A percentile compares a stretch with the other conserved stretches of the same genome.
Evolutionary conservation across 148 eudicot genomes (phyloP).

Genomic region (Nyssa sinensis): DNA sequence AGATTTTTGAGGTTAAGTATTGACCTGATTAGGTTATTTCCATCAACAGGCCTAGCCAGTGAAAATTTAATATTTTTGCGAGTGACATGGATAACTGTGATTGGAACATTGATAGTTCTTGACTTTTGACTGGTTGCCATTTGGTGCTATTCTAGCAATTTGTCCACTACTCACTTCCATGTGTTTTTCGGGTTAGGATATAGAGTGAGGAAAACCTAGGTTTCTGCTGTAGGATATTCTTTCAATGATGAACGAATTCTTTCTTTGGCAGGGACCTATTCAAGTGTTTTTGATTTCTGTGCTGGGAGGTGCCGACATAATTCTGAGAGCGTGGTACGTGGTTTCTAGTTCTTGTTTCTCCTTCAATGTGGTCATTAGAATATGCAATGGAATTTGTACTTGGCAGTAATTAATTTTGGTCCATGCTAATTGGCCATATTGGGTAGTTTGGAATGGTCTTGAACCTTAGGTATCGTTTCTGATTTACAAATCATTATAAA

Average conservation of each 20-base stretch:
- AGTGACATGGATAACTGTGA: neutral
- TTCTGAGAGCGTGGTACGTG: constrained; percentile 90
- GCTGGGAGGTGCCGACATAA: constrained; percentile 97
- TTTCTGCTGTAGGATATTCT: neutral
- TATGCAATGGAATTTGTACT: neutral
- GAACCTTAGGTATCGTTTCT: no score
- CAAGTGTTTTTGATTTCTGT: constrained; percentile 82
- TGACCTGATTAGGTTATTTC: neutral
- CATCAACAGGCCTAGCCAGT: constrained; percentile 1
- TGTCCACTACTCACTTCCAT: neutral
- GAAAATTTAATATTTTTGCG: neutral
- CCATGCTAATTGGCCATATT: neutral
- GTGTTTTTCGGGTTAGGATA: neutral
- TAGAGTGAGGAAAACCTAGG: neutral
- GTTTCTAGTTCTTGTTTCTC: constrained; percentile 1
- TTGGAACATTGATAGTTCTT: neutral
- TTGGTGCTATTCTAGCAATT: no score
- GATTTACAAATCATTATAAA: neutral
- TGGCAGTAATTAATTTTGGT: neutral
- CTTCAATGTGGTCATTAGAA: constrained; percentile 1
- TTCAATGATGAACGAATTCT: neutral
- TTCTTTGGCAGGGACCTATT: constrained; percentile 67
- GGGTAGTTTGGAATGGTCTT: neutral
- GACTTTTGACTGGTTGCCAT: neutral
- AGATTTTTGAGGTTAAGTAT: neutral